Conservation (phyloP, 306 rosid species). For the Sicyos baderoa region DNA sequence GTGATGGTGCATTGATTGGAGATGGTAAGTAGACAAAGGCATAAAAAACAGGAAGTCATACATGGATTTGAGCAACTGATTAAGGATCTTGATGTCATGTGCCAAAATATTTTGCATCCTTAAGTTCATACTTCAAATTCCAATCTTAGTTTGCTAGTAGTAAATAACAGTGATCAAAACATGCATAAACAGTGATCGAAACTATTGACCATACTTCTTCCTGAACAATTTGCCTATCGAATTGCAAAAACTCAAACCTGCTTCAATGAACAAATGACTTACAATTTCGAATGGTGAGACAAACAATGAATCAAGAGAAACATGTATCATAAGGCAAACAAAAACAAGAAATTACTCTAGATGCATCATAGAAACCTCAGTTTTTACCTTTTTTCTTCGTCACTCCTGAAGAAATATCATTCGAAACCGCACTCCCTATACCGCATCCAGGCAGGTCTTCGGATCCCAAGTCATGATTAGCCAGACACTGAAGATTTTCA, state of each 20-base stretch:
- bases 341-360: neutral
- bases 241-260: neutral
- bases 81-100: neutral
- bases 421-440: conserved; percentile 29
- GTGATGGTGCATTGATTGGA: neutral
- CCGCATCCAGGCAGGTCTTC: conserved; percentile 50
- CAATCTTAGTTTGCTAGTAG: neutral
- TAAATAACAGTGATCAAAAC: neutral
- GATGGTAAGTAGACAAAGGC: neutral
- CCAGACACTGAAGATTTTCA: conserved; percentile 68
- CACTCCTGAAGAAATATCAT: conserved; percentile 33
- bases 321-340: neutral
- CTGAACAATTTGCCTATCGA: neutral
- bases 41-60: neutral
- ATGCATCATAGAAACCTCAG: conserved; percentile 1
- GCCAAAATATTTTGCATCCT: neutral
- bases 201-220: too few species aligned
- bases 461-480: conserved; percentile 42
- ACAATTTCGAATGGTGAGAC: neutral
- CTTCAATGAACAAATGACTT: neutral
- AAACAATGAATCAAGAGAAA: conserved; percentile 1
- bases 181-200: neutral
- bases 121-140: neutral
- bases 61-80: conserved; percentile 3
- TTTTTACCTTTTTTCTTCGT: conserved; percentile 30